Evolutionary conservation across 2,329 filamentous ascomycete genomes (phyloP).

Genomic region (Bretziella fagacearum): DNA sequence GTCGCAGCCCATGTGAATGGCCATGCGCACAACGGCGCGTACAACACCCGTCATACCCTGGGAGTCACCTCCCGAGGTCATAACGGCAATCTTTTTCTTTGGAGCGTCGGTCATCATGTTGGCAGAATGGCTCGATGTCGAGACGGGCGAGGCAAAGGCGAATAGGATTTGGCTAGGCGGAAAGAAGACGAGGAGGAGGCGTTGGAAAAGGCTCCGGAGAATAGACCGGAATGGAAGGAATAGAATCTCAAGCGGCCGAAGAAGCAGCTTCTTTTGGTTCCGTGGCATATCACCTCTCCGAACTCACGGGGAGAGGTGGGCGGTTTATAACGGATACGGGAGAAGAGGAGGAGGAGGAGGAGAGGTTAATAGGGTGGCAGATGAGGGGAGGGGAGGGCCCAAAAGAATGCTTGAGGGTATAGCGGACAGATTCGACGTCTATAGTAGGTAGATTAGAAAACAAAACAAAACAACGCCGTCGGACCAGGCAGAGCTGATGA

Average conservation of each 20-base stretch:
- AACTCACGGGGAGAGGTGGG: constrained; percentile 6
- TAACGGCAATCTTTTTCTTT: constrained; percentile 63
- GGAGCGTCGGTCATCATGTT: constrained; percentile 24
- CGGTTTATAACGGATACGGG: background rate
- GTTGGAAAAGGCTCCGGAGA: constrained; percentile 15
- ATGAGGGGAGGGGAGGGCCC: background rate
- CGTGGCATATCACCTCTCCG: constrained; percentile 13
- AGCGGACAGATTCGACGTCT: background rate
- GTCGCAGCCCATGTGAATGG: constrained; percentile 69
- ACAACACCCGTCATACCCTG: constrained; percentile 91
- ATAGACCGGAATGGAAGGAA: constrained; percentile 19
- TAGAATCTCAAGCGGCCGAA: constrained; percentile 20
- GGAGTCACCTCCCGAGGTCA: constrained; percentile 89
- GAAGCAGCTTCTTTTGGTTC: constrained; percentile 17
- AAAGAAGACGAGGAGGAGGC: constrained; percentile 11
- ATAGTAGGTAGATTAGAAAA: background rate
- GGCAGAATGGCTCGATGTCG: constrained; percentile 15
- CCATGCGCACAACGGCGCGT: constrained; percentile 77
- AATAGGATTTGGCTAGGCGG: constrained; percentile 11
- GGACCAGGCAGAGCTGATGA: background rate
- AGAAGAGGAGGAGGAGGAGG: background rate
- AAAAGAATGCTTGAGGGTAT: background rate
- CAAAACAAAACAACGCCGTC: background rate
- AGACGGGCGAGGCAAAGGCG: constrained; percentile 8
- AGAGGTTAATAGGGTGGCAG: background rate